Percentiles rank a stretch among this genome's conserved stretches.
These are phyloP conservation scores for Sordaria brevicollis DNA, from an alignment of 495 filamentous ascomycete species.

Conservation along the genomic window DNA sequence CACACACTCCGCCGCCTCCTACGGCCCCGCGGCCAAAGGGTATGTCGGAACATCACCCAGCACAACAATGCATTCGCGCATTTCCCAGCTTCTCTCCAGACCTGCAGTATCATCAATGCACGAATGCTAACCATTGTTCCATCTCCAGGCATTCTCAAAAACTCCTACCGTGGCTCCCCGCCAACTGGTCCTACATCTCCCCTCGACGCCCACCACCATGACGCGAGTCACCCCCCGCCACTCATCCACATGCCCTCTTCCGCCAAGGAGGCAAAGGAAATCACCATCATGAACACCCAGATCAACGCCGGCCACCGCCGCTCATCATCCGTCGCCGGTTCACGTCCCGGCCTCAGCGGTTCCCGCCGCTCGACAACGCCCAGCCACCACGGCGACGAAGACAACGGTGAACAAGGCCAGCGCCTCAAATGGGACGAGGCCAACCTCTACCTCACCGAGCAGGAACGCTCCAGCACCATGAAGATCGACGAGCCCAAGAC, in stretches of 20 bases:
- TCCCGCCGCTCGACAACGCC: conserved; percentile 51
- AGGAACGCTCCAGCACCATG: conserved; percentile 91
- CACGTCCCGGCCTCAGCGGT: conserved; percentile 49
- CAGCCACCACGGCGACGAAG: conserved; percentile 28
- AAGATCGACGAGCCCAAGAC: conserved; percentile 99
- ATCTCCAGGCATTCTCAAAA: conserved; percentile 82
- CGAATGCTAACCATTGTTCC: neutral
- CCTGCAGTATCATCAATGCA: neutral
- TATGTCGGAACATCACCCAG: conserved; percentile 24
- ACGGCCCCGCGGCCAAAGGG: conserved; percentile 66
- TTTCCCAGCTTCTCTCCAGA: neutral
- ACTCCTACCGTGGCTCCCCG: conserved; percentile 56
- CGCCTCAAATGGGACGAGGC: conserved; percentile 97
- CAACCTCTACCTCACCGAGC: conserved; percentile 90
- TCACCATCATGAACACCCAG: conserved; percentile 87
- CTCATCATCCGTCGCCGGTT: conserved; percentile 57
- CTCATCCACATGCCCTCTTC: conserved; percentile 24
- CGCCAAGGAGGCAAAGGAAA: conserved; percentile 63
- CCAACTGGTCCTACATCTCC: conserved; percentile 32
- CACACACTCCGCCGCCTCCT: conserved; percentile 33
- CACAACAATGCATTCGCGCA: neutral
- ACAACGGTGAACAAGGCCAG: conserved; percentile 45
- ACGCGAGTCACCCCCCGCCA: conserved; percentile 9
- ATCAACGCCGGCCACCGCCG: conserved; percentile 87
- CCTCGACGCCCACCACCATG: conserved; percentile 18